Conservation (phyloP, 805 yeast species). For the Yarrowia porcina region DNA sequence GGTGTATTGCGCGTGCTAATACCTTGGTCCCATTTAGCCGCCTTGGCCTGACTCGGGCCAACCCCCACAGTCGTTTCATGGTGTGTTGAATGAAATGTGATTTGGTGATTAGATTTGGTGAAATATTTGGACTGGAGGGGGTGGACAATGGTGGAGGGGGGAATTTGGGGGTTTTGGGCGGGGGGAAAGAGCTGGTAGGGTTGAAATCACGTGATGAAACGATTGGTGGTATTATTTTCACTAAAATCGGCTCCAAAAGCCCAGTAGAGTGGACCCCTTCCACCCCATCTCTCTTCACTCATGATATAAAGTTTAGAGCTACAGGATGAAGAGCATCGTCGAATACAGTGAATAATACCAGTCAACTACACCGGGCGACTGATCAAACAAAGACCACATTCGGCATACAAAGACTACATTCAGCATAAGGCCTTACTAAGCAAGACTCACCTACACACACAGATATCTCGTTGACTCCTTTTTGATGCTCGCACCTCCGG, state of each 20-base stretch:
- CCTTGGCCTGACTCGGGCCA: constrained; percentile 15
- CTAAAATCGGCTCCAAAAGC: neutral
- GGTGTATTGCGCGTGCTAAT: constrained; percentile 9
- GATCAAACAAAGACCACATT: neutral
- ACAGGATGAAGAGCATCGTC: neutral
- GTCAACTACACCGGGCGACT: neutral
- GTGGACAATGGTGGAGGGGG: neutral
- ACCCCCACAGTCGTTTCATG: constrained; percentile 24
- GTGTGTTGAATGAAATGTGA: neutral
- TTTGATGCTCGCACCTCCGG: constrained; percentile 84
- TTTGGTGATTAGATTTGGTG: constrained; percentile 21
- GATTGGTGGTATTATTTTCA: neutral
- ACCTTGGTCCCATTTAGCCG: too few species aligned
- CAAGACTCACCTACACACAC: neutral
- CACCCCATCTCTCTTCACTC: neutral
- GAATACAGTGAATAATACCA: neutral
- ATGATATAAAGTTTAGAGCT: neutral
- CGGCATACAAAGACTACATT: too few species aligned
- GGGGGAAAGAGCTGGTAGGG: too few species aligned
- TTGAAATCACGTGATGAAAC: too few species aligned
- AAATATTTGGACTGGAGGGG: neutral
- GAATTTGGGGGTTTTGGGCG: too few species aligned
- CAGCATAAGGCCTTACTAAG: neutral
- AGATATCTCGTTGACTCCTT: neutral
- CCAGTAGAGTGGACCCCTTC: neutral